Conservation (phyloP, 1,284 basidiomycete genomes). For the Malassezia sp. region DNA sequence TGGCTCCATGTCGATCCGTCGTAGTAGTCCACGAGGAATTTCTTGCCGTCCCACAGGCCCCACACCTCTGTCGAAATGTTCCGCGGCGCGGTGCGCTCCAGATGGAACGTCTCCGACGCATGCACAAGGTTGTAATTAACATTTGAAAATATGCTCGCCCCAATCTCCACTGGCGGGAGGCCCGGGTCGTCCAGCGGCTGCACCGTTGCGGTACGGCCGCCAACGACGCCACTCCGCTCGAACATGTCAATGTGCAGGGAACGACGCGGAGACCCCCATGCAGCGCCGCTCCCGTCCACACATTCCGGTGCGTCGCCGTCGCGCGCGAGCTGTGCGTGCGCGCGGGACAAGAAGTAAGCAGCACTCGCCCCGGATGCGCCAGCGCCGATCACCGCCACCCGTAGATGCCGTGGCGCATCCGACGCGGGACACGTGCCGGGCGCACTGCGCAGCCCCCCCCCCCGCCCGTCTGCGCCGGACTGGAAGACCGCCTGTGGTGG, state of each 20-base stretch:
- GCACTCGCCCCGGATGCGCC: slow-evolving; percentile 76
- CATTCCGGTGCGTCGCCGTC: background rate
- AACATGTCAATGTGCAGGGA: slow-evolving; percentile 69
- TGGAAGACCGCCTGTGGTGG: no score
- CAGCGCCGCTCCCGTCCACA: background rate
- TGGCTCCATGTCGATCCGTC: slow-evolving; percentile 38
- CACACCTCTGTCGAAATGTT: slow-evolving; percentile 14
- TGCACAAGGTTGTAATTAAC: slow-evolving; percentile 59
- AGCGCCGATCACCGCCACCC: slow-evolving; percentile 71
- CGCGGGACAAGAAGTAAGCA: slow-evolving; percentile 67
- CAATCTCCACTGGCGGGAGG: slow-evolving; percentile 58
- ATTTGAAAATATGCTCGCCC: slow-evolving; percentile 75
- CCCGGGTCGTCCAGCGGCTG: slow-evolving; percentile 62
- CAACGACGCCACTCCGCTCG: slow-evolving; percentile 63
- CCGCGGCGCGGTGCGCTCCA: slow-evolving; percentile 14
- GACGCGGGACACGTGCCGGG: slow-evolving; percentile 1
- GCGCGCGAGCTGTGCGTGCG: slow-evolving; percentile 39
- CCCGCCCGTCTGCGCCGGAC: no score
- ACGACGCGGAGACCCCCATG: no score
- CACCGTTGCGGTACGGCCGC: slow-evolving; percentile 68
- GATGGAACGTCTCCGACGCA: slow-evolving; percentile 20
- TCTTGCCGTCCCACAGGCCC: slow-evolving; percentile 66
- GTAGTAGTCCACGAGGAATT: slow-evolving; percentile 37
- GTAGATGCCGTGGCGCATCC: slow-evolving; percentile 4
- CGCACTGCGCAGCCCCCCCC: no score